Evolutionary conservation across 768 basidiomycete species (phyloP), one percentile per base, ranked within the genome.

Genomic region (Cyathus striatus): DNA sequence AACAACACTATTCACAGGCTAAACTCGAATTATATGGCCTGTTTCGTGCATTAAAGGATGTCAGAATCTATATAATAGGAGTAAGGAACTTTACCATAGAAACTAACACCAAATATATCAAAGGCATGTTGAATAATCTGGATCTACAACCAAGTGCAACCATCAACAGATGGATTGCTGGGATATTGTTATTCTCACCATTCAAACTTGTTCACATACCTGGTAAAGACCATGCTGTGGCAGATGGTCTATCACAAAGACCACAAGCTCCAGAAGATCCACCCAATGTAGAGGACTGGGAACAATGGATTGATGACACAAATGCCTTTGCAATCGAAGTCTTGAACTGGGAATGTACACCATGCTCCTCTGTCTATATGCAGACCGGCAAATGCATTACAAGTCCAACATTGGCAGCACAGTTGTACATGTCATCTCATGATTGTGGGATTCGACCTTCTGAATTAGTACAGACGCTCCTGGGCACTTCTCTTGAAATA

Each of bases 231-330:
- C 38, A 40, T 23, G 22, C 12, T 13, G 20, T 23, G 9, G 38
- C 16, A 16, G 30, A 40, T 40, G 38, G 38, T 6, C n/a, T n/a
- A n/a, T n/a, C n/a, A n/a, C n/a, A n/a, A n/a, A n/a, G n/a, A n/a
- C n/a, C n/a, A n/a, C n/a, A n/a, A n/a, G n/a, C n/a, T n/a, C n/a
- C n/a, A n/a, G n/a, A n/a, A n/a, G n/a, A n/a, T n/a, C n/a, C n/a
- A n/a, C n/a, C n/a, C n/a, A n/a, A n/a, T n/a, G n/a, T n/a, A n/a
- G n/a, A n/a, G n/a, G n/a, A n/a, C n/a, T 46, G 22, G 9, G 24
- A 5, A 38, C 38, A 1, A 38, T 59, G 6, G 35, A 36, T 1
- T 40, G 50, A n/a, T n/a, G n/a, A n/a, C n/a, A n/a, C n/a, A n/a
- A n/a, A n/a, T n/a, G n/a, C n/a, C n/a, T n/a, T n/a, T n/a, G n/a